Percentiles rank a stretch among this genome's conserved stretches.
Evolutionary conservation across 305 asterid genomes (phyloP).

Genomic region (Nicotiana rustica): DNA sequence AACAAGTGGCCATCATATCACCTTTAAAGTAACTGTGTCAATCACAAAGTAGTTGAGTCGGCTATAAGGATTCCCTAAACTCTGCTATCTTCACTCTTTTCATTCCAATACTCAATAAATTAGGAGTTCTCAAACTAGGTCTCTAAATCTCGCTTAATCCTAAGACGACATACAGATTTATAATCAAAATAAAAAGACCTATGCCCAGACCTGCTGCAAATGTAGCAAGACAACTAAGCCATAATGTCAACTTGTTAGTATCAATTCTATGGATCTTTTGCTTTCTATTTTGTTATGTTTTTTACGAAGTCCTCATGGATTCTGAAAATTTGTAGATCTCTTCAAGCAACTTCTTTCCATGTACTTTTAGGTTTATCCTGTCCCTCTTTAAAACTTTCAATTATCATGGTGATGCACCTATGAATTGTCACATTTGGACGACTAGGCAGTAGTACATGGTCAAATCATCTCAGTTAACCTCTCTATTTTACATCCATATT

Average conservation of each 20-base stretch:
- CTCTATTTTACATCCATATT: neutral
- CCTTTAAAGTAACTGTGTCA: constrained; percentile 1
- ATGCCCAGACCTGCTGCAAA: neutral
- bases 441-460: neutral
- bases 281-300: neutral
- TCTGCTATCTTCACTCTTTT: neutral
- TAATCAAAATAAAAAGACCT: neutral
- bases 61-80: too few species aligned
- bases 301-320: neutral
- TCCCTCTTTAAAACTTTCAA: neutral
- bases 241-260: neutral
- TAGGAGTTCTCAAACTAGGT: constrained; percentile 25
- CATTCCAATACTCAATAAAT: neutral
- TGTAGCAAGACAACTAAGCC: constrained; percentile 22
- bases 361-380: constrained; percentile 2
- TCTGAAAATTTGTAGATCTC: neutral
- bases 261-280: constrained; percentile 8
- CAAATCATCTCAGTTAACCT: constrained; percentile 10
- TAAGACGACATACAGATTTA: neutral
- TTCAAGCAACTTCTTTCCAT: neutral
- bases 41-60: neutral
- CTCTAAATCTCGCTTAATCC: constrained; percentile 17
- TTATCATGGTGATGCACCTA: constrained; percentile 8
- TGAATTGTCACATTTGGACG: constrained; percentile 17
- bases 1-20: constrained; percentile 6